phyloP scores from a whole-genome alignment of 2,329 filamentous ascomycete genomes.

The Talaromyces sp. region DNA sequence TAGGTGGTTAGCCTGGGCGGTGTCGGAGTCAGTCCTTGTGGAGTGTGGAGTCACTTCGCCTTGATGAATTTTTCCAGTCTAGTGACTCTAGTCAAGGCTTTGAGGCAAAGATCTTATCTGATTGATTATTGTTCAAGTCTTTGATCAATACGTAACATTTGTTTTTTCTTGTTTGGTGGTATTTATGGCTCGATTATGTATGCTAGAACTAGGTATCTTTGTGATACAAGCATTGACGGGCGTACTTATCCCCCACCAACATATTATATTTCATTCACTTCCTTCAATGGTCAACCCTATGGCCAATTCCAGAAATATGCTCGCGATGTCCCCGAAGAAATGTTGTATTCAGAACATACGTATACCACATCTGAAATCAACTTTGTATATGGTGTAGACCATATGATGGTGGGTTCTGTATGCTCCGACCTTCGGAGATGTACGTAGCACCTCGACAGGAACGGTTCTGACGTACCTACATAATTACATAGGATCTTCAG shows the following conservation, averaged over 20 bases:
- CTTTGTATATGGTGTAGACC: background rate
- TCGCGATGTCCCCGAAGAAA: background rate
- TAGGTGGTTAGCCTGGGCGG: background rate
- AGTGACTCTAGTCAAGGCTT: background rate
- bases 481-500: background rate
- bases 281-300: background rate
- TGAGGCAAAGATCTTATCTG: background rate
- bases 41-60: background rate
- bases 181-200: background rate
- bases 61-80: background rate
- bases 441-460: background rate
- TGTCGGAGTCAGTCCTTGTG: background rate
- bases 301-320: background rate
- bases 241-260: background rate
- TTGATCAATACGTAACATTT: background rate
- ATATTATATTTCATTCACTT: background rate
- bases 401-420: background rate
- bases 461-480: background rate
- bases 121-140: background rate
- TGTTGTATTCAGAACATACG: background rate
- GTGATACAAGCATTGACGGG: background rate
- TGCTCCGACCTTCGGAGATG: constrained; percentile 2
- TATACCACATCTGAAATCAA: background rate
- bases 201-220: background rate
- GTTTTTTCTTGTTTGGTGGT: background rate